These are phyloP conservation scores for Dysphania ambrosioides DNA, from an alignment of 148 eudicot species.

Conservation along the genomic window DNA sequence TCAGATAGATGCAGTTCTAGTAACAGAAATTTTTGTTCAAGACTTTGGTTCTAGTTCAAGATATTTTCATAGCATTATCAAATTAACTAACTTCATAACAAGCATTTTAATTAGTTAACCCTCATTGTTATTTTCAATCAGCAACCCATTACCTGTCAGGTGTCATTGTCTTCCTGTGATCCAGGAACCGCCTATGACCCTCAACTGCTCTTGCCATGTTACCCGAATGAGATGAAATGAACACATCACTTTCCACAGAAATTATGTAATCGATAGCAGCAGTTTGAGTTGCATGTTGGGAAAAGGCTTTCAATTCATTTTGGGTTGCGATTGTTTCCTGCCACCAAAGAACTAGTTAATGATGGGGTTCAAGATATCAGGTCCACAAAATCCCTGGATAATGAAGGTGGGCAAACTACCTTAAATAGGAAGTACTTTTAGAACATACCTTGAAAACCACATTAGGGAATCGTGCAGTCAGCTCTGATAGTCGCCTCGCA, in stretches of 20 bases:
- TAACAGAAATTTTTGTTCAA: neutral
- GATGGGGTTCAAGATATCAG: neutral
- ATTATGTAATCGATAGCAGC: slow-evolving; percentile 93
- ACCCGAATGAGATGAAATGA: slow-evolving; percentile 82
- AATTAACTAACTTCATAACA: neutral
- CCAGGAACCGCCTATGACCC: slow-evolving; percentile 86
- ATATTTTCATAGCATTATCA: neutral
- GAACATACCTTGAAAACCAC: slow-evolving; percentile 64
- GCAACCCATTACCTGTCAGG: slow-evolving; percentile 67
- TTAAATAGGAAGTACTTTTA: neutral
- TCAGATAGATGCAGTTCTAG: neutral
- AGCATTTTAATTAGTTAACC: neutral
- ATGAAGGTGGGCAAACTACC: neutral
- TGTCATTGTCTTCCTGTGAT: slow-evolving; percentile 74
- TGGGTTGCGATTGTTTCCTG: slow-evolving; percentile 78
- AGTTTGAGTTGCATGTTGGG: slow-evolving; percentile 74
- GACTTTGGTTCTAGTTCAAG: neutral
- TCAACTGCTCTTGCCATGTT: slow-evolving; percentile 96
- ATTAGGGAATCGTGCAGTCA: slow-evolving; percentile 72
- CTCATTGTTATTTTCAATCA: neutral
- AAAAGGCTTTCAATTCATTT: slow-evolving; percentile 55
- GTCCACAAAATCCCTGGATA: neutral
- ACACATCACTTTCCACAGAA: slow-evolving; percentile 77
- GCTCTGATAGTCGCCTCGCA: slow-evolving; percentile 57
- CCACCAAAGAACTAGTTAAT: slow-evolving; percentile 23